Evolutionary conservation across 2,329 filamentous ascomycete genomes (phyloP).

Genomic region (Biscogniauxia sp.): DNA sequence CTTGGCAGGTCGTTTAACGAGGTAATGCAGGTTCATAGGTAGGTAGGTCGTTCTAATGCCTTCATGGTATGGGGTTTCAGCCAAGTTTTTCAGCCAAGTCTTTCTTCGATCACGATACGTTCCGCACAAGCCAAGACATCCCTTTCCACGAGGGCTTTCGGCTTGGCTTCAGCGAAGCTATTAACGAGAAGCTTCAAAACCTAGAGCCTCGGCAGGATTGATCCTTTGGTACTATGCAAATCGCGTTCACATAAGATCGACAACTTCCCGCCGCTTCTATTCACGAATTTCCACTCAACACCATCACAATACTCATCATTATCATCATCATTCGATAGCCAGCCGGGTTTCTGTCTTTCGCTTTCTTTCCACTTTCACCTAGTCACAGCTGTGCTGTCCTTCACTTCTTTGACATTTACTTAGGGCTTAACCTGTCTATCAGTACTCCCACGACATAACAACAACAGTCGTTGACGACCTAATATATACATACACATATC

Average conservation of each 20-base stretch:
- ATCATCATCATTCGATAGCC: background rate
- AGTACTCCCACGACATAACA: constrained; percentile 2
- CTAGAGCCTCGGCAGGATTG: constrained; percentile 5
- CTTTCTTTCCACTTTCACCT: constrained; percentile 4
- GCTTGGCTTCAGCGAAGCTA: constrained; percentile 5
- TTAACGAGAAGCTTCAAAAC: constrained; percentile 2
- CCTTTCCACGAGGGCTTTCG: constrained; percentile 5
- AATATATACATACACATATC: constrained; percentile 2
- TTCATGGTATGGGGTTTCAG: constrained; percentile 4
- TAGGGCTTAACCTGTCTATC: constrained; percentile 6
- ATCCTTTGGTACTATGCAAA: constrained; percentile 19
- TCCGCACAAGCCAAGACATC: background rate
- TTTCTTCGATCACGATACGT: background rate
- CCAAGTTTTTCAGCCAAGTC: constrained; percentile 12
- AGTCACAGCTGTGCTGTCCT: constrained; percentile 30
- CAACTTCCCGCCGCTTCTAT: constrained; percentile 11
- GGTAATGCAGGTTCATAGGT: no score
- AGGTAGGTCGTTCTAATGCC: background rate
- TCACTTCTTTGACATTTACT: constrained; percentile 23
- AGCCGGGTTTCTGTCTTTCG: constrained; percentile 4
- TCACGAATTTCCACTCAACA: constrained; percentile 13
- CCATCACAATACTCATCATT: constrained; percentile 14
- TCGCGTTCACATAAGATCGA: constrained; percentile 24
- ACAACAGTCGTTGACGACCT: constrained; percentile 12
- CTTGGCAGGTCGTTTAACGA: background rate